These are phyloP conservation scores for Chlorella vulgaris DNA, from an alignment of 139 green algal genomes.

Conservation along the genomic window DNA sequence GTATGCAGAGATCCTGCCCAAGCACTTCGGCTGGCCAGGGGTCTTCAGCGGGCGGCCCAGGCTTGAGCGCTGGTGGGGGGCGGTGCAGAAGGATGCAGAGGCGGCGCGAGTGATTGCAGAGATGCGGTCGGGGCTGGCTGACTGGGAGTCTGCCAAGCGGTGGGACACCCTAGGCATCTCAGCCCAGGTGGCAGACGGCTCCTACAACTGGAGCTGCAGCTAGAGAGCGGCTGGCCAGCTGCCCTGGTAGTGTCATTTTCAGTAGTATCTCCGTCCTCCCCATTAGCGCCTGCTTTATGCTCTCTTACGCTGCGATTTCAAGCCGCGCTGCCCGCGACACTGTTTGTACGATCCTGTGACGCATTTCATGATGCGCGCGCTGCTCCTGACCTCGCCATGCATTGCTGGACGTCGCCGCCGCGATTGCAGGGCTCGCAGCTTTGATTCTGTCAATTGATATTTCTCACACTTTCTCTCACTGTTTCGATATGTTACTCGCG, in stretches of 20 bases:
- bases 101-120: constrained; percentile 58
- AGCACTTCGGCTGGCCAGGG: constrained; percentile 75
- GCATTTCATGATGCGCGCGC: background rate
- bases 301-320: too few relatives aligned
- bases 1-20: constrained; percentile 65
- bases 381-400: too few relatives aligned
- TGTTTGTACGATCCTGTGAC: background rate
- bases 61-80: constrained; percentile 65
- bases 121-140: constrained; percentile 55
- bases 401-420: too few relatives aligned
- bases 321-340: background rate
- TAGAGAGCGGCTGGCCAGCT: background rate
- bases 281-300: background rate
- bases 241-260: background rate
- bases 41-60: constrained; percentile 69
- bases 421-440: too few relatives aligned
- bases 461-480: too few relatives aligned
- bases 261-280: too few relatives aligned
- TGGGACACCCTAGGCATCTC: constrained; percentile 65
- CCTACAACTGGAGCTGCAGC: constrained; percentile 47
- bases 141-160: constrained; percentile 61
- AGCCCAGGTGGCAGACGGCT: constrained; percentile 51
- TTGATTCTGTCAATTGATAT: too few relatives aligned
- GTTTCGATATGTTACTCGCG: too few relatives aligned
- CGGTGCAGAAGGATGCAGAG: constrained; percentile 53